Percentiles rank a stretch among this genome's conserved stretches.
phyloP scores from a whole-genome alignment of 2,329 filamentous ascomycete genomes.

The Penicillium corylophilum region DNA sequence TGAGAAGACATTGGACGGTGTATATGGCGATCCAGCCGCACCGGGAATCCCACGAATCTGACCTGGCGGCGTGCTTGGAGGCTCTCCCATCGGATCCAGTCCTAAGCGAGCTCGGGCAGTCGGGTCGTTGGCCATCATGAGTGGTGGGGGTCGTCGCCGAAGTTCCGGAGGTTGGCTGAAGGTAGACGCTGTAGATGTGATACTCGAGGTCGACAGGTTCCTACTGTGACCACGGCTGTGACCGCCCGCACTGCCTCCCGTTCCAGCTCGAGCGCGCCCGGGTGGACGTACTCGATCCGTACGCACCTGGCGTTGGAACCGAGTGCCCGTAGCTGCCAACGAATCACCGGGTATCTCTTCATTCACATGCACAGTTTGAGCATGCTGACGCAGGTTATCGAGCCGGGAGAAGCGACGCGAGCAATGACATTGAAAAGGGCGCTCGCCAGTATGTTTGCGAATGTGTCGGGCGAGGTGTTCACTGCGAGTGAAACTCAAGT shows the following conservation, averaged over 20 bases:
- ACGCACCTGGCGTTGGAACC: conserved; percentile 88
- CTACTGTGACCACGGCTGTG: conserved; percentile 75
- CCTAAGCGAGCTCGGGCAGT: conserved; percentile 60
- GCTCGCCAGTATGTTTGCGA: conserved; percentile 96
- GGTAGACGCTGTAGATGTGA: conserved; percentile 70
- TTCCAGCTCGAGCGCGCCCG: conserved; percentile 73
- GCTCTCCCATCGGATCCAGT: conserved; percentile 63
- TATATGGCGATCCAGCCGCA: conserved; percentile 74
- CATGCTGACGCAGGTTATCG: conserved; percentile 94
- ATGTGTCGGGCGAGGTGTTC: conserved; percentile 96
- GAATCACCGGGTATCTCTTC: conserved; percentile 95
- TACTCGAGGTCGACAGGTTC: conserved; percentile 86
- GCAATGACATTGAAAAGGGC: conserved; percentile 95
- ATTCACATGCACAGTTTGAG: conserved; percentile 95
- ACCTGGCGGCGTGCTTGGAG: conserved; percentile 63
- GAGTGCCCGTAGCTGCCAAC: conserved; percentile 83
- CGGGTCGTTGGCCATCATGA: conserved; percentile 77
- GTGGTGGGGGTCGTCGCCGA: conserved; percentile 72
- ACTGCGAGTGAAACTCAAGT: conserved; percentile 89
- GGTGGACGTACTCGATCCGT: conserved; percentile 79
- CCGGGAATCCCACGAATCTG: conserved; percentile 65
- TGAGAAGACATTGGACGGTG: conserved; percentile 79
- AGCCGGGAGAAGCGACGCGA: conserved; percentile 87
- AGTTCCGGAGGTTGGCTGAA: conserved; percentile 63
- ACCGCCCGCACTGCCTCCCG: conserved; percentile 68